These are phyloP conservation scores for Fomes fomentarius DNA, from an alignment of 1,284 basidiomycete species.

Conservation along the genomic window DNA sequence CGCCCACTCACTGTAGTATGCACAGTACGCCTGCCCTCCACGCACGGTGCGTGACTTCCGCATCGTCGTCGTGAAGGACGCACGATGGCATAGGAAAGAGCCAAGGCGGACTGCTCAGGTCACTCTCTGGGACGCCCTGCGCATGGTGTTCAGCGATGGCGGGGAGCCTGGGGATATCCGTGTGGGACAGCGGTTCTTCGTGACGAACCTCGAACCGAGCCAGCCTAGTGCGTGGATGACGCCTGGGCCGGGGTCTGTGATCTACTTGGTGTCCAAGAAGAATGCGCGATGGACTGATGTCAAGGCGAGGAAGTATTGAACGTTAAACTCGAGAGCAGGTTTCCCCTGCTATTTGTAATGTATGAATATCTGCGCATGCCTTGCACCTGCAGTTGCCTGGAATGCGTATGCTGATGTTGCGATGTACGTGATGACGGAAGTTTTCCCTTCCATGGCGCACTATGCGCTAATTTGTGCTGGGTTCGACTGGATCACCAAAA, in stretches of 20 bases:
- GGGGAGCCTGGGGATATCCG: slow-evolving; percentile 56
- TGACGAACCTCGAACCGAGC: slow-evolving; percentile 33
- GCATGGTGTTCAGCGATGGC: slow-evolving; percentile 53
- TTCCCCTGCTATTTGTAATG: no score
- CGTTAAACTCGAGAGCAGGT: no score
- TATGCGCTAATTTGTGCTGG: no score
- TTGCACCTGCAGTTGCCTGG: no score
- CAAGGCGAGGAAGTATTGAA: slow-evolving; percentile 10
- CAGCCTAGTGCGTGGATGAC: slow-evolving; percentile 33
- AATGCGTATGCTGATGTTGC: no score
- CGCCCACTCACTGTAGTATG: not conserved
- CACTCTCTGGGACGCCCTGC: slow-evolving; percentile 83
- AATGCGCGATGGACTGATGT: slow-evolving; percentile 30
- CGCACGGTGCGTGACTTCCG: slow-evolving; percentile 84
- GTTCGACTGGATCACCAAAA: no score
- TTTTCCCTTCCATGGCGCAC: no score
- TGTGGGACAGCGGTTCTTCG: slow-evolving; percentile 74
- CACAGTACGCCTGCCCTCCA: slow-evolving; percentile 71
- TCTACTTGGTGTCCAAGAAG: slow-evolving; percentile 32
- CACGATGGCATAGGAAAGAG: slow-evolving; percentile 52
- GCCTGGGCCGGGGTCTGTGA: slow-evolving; percentile 25
- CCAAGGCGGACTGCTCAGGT: slow-evolving; percentile 69
- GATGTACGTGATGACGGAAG: no score
- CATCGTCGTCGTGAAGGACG: slow-evolving; percentile 78
- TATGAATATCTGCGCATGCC: no score